Conservation (phyloP, 179 eudicot genomes). For the Carnegiea gigantea region DNA sequence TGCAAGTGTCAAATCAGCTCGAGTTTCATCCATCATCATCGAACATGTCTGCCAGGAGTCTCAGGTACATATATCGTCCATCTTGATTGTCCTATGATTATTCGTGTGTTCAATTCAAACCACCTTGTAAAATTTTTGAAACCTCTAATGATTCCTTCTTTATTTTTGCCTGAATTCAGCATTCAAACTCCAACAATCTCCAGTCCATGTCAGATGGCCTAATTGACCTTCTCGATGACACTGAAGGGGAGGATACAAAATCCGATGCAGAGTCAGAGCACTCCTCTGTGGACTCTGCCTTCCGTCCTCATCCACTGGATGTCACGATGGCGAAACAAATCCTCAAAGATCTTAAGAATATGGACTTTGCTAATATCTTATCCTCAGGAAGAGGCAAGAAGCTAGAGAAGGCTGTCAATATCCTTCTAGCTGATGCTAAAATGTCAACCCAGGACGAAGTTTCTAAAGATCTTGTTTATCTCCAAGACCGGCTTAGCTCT, state of each 20-base stretch:
- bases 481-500: slow-evolving; percentile 17
- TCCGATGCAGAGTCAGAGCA: slow-evolving; percentile 14
- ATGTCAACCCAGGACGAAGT: slow-evolving; percentile 8
- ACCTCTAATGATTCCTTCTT: not conserved
- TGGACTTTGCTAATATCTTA: slow-evolving; percentile 23
- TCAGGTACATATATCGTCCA: not conserved
- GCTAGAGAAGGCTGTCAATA: slow-evolving; percentile 33
- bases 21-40: not conserved
- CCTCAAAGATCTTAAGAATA: slow-evolving; percentile 27
- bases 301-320: slow-evolving; percentile 31
- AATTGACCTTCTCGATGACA: slow-evolving; percentile 25
- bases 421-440: slow-evolving; percentile 21
- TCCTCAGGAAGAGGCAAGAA: slow-evolving; percentile 28
- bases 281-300: not conserved
- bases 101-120: not conserved
- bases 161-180: not conserved
- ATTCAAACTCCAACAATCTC: slow-evolving; percentile 22
- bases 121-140: no score
- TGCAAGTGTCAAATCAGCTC: slow-evolving; percentile 9
- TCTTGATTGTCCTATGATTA: not conserved
- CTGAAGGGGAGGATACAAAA: slow-evolving; percentile 3
- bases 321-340: slow-evolving; percentile 34
- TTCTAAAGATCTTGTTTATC: slow-evolving; percentile 11
- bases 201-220: slow-evolving; percentile 25
- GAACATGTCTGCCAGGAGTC: slow-evolving; percentile 12